Evolutionary conservation across 163 green algal species (phyloP), one percentile per base, ranked within the genome.

Genomic region (Scenedesmus sp.): DNA sequence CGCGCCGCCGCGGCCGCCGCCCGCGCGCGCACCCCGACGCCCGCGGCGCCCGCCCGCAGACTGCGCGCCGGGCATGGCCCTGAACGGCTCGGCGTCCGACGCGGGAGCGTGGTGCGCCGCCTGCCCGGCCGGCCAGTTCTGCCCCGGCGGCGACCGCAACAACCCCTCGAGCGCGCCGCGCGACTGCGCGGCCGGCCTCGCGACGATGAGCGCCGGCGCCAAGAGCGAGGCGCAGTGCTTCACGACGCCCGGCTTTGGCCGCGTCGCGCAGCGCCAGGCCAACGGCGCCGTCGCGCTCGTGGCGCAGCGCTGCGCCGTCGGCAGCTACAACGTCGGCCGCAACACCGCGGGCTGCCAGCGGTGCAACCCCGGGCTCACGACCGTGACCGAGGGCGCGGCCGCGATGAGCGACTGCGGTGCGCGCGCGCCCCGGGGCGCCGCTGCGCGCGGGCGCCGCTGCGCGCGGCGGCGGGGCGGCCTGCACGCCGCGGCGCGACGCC

Each of bases 171-270:
- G 60, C 60, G 9, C 24, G 26, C 29, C 60, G 15, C 6, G 9
- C n/a, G 10, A 9, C 3, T 69, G 60, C 47, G 11, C 60, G 47
- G 4, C 29, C 14, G 60, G 60, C 10, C 28, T 69, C 0, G 31
- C 60, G 47, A 69, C 60, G 10, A 11, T n/a, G 10, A 69, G 20
- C 11, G 28, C 10, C 18, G 60, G 60, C 44, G 60, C 60, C 14
- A 69, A 69, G 31, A 69, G 60, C n/a, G 31, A 48, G n/a, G 60
- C 60, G 31, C 60, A 69, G 31, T 65, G 57, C 57, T 65, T 65
- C 4, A 65, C 57, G 15, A 7, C 15, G 57, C 57, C 57, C 6
- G 57, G 57, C 1, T 65, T 65, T 65, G 57, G 57, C 18, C 33
- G 57, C 17, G 17, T n/a, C 6, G 6, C 15, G 7, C 4, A 22